A percentile compares a stretch with the other conserved stretches of the same genome.
Evolutionary conservation across 2,329 filamentous ascomycete genomes (phyloP).

Genomic region (Aspergillus sojae): DNA sequence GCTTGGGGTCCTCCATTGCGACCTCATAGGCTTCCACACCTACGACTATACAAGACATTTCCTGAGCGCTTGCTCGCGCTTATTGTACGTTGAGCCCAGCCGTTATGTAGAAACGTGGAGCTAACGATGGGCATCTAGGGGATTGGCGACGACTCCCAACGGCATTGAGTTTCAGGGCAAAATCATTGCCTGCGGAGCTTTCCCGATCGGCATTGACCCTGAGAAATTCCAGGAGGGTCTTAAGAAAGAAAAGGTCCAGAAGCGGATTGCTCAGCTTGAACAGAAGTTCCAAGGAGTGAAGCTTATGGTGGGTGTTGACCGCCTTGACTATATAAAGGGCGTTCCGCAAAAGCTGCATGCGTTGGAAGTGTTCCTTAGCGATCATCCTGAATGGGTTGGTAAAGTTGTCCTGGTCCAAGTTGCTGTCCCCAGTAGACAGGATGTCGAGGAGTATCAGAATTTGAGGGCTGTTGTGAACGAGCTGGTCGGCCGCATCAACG

Average conservation of each 20-base stretch:
- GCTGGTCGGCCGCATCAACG: constrained; percentile 94
- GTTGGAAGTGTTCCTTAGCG: constrained; percentile 92
- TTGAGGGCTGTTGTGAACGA: constrained; percentile 94
- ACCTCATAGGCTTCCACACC: constrained; percentile 96
- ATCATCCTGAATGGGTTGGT: constrained; percentile 97
- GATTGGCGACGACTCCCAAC: constrained; percentile 76
- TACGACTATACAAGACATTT: constrained; percentile 99
- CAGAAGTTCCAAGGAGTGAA: constrained; percentile 95
- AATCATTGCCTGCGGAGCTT: constrained; percentile 88
- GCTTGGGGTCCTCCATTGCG: constrained; percentile 85
- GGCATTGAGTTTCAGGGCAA: constrained; percentile 89
- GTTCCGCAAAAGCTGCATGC: constrained; percentile 97
- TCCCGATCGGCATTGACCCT: constrained; percentile 96
- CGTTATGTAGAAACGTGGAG: constrained; percentile 1
- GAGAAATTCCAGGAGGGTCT: constrained; percentile 93
- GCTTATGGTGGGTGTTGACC: constrained; percentile 94
- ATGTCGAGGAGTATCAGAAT: constrained; percentile 98
- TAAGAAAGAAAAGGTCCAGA: constrained; percentile 80
- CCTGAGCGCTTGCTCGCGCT: constrained; percentile 92
- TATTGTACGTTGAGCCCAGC: constrained; percentile 62
- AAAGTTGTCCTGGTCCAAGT: constrained; percentile 97
- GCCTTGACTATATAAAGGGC: constrained; percentile 98
- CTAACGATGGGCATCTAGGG: constrained; percentile 34
- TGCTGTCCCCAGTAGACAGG: constrained; percentile 89
- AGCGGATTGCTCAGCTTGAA: constrained; percentile 80